Base-by-base conservation (phyloP, 2,329 filamentous ascomycete species). In the Penicillium palitans region DNA sequence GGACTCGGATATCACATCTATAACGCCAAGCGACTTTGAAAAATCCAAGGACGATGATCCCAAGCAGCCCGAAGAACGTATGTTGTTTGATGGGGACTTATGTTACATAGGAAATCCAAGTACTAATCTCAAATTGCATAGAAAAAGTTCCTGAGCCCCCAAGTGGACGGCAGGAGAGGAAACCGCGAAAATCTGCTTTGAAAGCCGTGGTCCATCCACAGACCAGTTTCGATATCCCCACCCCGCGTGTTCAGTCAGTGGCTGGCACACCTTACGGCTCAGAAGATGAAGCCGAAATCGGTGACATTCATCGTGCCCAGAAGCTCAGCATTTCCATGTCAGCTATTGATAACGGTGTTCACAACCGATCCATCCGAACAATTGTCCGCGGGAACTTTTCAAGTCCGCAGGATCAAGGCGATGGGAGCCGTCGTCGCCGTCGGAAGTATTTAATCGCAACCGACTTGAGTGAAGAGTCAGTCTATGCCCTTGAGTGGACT, bases 381-480 rank as follows among this genome's bases (percentile, higher is more conserved):
- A 90, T 98, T 60, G 88, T 96, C 63, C 88, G 95, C 15, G 95
- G 95, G 40, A 90, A 98, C 65, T 97, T 91, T 71, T 78, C 79
- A 50, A 66, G 65, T 25, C 88, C 96, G 64, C 87, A 90, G 44
- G 84, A 88, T 64, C 87, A 93, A 68, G 90, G 90, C 0, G 87
- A 93, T 57, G 89, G 91, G 13, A 90, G 91, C 52, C 83, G 90
- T 50, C 86, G 90, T 50, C 86, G 90, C 53, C 84, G 93, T 60
- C 85, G 95, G 53, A 96, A 95, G 68, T 99, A 98, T 72, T 80
- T 99, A 17, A 92, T 97, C n/a, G 93, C 95, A 3, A 97, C 91
- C 0, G 95, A 99, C 74, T 79, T 98, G 4, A 97, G 93, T 66
- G 90, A 95, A 39, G 95, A 99, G 77, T 93, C 93, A 5, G 90